Evolutionary conservation across 1,139 yeast genomes (phyloP), one percentile per base, ranked within the genome.

Genomic region (Arxiozyma bovina): DNA sequence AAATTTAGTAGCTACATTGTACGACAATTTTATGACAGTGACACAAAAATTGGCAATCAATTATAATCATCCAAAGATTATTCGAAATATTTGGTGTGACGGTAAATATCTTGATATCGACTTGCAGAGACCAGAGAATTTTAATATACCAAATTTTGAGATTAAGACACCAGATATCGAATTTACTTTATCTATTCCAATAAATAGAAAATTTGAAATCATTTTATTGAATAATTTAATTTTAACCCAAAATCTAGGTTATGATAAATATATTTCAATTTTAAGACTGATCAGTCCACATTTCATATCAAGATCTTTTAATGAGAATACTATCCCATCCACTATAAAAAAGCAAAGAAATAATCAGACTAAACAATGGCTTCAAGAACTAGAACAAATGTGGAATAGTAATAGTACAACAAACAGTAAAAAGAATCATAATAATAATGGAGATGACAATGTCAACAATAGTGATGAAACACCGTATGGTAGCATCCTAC

Each of bases 271-370:
- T 40, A 61, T 65, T 17, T 63, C 69, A 3, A 57, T 69, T 27
- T 45, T 68, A 25, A 64, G 64, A 52, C 52, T 65, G 44, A 53
- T 65, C 11, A 60, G 66, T 45, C 70, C 70, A 6, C 67, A 62
- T 57, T 69, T 63, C 53, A 68, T 68, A 17, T 69, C 73, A 2
- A 60, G 73, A 50, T 67, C 72, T 1, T 69, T 65, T 52, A 68
- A 68, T 53, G 63, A 61, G 41, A 61, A 65, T 43, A 69, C 72
- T 1, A 50, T 64, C 18, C 63, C 71, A 3, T 52, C 67, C 18
- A 61, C 59, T n/a, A 46, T 68, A 17, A 65, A 58, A 46, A 69
- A 67, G 45, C 68, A 65, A 50, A 50, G 56, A 18, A 63, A 60
- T 47, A 55, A 54, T 40, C 63, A 65, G 15, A 34, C 58, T 18